These are phyloP conservation scores for Mycosphaerella arachidis DNA, from an alignment of 2,329 filamentous ascomycete genomes.

Conservation along the genomic window DNA sequence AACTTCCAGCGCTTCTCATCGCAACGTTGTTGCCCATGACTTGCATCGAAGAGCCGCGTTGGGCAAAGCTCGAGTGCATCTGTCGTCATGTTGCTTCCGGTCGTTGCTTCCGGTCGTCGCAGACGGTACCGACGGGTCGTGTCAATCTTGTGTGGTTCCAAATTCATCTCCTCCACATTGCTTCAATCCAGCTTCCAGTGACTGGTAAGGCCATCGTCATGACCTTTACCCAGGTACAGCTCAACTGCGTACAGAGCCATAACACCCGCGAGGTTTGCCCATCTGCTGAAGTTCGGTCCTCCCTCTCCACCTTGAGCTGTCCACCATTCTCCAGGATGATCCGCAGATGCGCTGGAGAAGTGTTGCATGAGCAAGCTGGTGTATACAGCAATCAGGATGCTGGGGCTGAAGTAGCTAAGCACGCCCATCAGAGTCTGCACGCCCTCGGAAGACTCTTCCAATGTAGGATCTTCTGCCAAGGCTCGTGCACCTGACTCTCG, in stretches of 20 bases:
- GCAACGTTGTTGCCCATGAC: not conserved
- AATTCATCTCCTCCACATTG: not conserved
- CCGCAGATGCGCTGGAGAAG: constrained; percentile 68
- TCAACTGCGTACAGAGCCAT: constrained; percentile 90
- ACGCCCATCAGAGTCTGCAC: constrained; percentile 76
- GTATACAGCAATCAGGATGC: constrained; percentile 91
- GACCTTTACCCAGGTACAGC: constrained; percentile 77
- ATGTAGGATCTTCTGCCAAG: constrained; percentile 74
- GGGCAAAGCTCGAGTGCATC: not conserved
- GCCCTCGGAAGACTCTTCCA: constrained; percentile 62
- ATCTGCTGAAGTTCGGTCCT: constrained; percentile 84
- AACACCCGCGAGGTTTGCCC: constrained; percentile 85
- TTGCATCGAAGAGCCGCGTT: not conserved
- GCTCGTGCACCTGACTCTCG: constrained; percentile 79
- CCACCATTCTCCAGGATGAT: constrained; percentile 66
- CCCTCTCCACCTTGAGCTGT: constrained; percentile 75
- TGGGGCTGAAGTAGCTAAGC: constrained; percentile 89
- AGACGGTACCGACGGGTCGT: not conserved
- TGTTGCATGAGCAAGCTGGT: constrained; percentile 94
- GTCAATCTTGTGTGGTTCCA: not conserved
- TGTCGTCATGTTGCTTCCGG: not conserved
- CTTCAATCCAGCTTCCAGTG: constrained; percentile 69
- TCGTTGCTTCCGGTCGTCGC: not conserved
- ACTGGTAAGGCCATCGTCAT: constrained; percentile 67
- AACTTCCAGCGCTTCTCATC: not conserved